Base-by-base conservation (phyloP, 2,329 filamentous ascomycete genomes). In the Bipolaris sorokiniana region DNA sequence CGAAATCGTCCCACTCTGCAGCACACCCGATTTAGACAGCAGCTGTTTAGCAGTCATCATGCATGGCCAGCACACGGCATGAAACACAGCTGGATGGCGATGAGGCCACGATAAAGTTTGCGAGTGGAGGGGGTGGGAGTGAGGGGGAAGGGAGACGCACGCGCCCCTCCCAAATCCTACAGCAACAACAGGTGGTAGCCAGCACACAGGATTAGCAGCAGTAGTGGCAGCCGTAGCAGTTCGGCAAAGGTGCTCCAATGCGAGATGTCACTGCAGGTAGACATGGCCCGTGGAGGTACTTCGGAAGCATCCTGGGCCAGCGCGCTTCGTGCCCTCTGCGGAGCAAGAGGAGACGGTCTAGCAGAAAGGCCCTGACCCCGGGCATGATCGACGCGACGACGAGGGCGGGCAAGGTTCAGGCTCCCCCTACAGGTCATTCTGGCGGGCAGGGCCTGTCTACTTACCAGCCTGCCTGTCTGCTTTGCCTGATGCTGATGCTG, bases 71-170 rank as follows among this genome's bases (percentile, higher is more conserved):
- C 61, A 56, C 59, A 56, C 51, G 42, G 56, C 37, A 38, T 59
- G 61, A 61, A 64, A 67, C 55, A 51, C 56, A 48, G 51, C 38
- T 53, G 42, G 46, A 58, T 42, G 45, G 47, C 44, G 44, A 52
- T 46, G 51, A 52, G 45, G 48, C 57, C 50, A 48, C 48, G 51
- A 61, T 62, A 63, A 50, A 65, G 56, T 66, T 63, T 60, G 40
- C 13, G 31, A 28, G 38, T 15, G 31, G 26, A 44, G 23, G 22
- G 40, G 7, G 16, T 37, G 22, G 9, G 37, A 18, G 16, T 20
- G 37, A 26, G 23, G 23, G 15, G 23, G 23, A 18, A n/a, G 41
- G 22, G n/a, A 28, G 15, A 13, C 41, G 28, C 40, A 15, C 40
- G 20, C 20, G 13, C 40, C 33, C 15, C 36, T 22, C 40, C 40